Evolutionary conservation across 768 basidiomycete species (phyloP), one percentile per base, ranked within the genome.

Genomic region (Auriscalpium orientale): DNA sequence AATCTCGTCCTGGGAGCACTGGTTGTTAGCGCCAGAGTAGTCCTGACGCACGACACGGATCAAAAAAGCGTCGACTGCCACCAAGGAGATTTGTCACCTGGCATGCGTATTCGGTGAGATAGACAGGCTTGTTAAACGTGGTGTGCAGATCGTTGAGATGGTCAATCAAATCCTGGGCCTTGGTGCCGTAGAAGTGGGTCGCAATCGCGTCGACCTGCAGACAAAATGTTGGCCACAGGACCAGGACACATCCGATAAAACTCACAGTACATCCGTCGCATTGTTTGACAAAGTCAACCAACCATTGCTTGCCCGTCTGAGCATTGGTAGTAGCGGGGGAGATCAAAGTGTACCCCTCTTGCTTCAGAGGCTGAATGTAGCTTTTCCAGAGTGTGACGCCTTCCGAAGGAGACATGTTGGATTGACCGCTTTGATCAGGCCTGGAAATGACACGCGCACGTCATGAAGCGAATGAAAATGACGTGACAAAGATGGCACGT

Each of bases 61-160:
- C 22, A 55, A 35, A 12, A 5, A 10, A 35, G 3, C 13, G 15
- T 15, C 53, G 35, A 38, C 28, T 28, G 20, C 16, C 2, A 3
- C 4, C 46, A 38, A 20, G 18, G 35, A 50, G 21, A 10, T 5
- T 7, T 49, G 60, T 1, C 45, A 68, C 87, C 72, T 82, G 74
- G 72, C 81, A 84, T 58, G 87, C 89, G 62, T 80, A 84, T 65
- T 93, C 90, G 4, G 87, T 87, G 56, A 85, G 67, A 77, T 78
- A 81, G 63, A 91, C 71, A 33, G 69, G 68, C 55, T 65, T 62
- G 15, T 56, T 36, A 63, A 80, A 84, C 2, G 69, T 70, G 43
- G 59, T 57, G 64, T 88, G 70, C 63, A 79, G 78, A 1, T 69
- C 61, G 9, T 63, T 62, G 49, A 85, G 67, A 68, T 83, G 85